A percentile compares a stretch with the other conserved stretches of the same genome.
These are phyloP conservation scores for Phylloporus sp. DNA, from an alignment of 768 basidiomycete species.

Conservation along the genomic window DNA sequence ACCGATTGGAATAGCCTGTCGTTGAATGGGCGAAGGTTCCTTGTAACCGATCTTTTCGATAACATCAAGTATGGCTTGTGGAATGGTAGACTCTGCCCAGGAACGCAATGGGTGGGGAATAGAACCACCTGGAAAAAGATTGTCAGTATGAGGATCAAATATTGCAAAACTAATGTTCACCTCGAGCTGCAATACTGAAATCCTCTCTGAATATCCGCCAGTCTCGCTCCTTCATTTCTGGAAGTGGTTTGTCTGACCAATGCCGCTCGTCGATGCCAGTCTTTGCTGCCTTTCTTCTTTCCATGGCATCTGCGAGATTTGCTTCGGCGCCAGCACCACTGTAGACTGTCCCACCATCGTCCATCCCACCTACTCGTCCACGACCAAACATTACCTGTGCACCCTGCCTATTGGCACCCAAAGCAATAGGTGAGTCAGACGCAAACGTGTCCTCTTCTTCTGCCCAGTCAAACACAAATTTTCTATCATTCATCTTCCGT, in stretches of 20 bases:
- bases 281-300: conserved; percentile 76
- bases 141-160: neutral
- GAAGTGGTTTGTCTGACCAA: conserved; percentile 91
- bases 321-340: conserved; percentile 36
- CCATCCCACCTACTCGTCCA: conserved; percentile 81
- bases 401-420: conserved; percentile 68
- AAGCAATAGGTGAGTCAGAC: conserved; percentile 67
- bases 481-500: conserved; percentile 91
- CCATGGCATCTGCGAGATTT: conserved; percentile 76
- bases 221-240: conserved; percentile 93
- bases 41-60: conserved; percentile 94
- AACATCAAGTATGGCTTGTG: conserved; percentile 68
- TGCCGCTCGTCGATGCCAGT: conserved; percentile 88
- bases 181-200: conserved; percentile 91
- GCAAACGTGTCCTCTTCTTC: conserved; percentile 90
- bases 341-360: conserved; percentile 53
- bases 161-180: conserved; percentile 34
- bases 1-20: conserved; percentile 99
- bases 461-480: conserved; percentile 99
- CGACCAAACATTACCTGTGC: conserved; percentile 88
- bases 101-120: conserved; percentile 92
- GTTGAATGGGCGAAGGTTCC: conserved; percentile 94
- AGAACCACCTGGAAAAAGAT: conserved; percentile 59
- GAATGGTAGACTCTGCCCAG: conserved; percentile 87
- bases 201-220: conserved; percentile 99